Evolutionary conservation across 2,329 filamentous ascomycete genomes (phyloP).

Genomic region (Claviceps purpurea): DNA sequence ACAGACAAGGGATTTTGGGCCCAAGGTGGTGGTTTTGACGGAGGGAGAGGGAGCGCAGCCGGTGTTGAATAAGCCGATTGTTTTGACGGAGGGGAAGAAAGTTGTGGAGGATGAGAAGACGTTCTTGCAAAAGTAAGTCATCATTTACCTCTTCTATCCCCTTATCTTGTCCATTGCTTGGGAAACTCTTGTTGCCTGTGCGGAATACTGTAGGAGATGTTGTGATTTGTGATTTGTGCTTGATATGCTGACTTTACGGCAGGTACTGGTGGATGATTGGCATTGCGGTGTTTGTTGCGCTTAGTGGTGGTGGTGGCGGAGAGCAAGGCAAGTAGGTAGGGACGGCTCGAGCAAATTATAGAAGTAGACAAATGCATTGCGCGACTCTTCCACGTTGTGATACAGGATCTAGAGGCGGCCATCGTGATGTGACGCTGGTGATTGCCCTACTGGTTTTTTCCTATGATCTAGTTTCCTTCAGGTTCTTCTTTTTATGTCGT

Average conservation of each 20-base stretch:
- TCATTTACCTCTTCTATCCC: not conserved
- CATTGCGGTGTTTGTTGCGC: slow-evolving; percentile 37
- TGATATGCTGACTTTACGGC: slow-evolving; percentile 15
- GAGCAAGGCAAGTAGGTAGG: slow-evolving; percentile 28
- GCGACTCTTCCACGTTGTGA: not conserved
- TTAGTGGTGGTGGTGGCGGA: slow-evolving; percentile 33
- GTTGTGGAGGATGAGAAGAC: slow-evolving; percentile 46
- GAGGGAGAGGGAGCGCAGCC: slow-evolving; percentile 39
- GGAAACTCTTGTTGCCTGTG: too few species aligned
- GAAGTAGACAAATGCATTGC: not conserved
- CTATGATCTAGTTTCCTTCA: not conserved
- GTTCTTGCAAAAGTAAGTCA: slow-evolving; percentile 50
- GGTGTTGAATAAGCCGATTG: slow-evolving; percentile 49
- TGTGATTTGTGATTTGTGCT: not conserved
- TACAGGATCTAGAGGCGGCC: not conserved
- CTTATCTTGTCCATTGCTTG: not conserved
- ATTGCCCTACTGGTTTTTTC: too few species aligned
- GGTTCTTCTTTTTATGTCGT: not conserved
- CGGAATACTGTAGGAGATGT: too few species aligned
- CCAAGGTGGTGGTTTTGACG: slow-evolving; percentile 39
- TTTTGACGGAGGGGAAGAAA: slow-evolving; percentile 47
- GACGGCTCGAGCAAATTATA: slow-evolving; percentile 12
- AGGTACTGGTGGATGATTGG: slow-evolving; percentile 57
- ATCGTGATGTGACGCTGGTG: not conserved
- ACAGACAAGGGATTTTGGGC: slow-evolving; percentile 51